Evolutionary conservation across 139 green algal species (phyloP).

Genomic region (Coelastrella sp.): DNA sequence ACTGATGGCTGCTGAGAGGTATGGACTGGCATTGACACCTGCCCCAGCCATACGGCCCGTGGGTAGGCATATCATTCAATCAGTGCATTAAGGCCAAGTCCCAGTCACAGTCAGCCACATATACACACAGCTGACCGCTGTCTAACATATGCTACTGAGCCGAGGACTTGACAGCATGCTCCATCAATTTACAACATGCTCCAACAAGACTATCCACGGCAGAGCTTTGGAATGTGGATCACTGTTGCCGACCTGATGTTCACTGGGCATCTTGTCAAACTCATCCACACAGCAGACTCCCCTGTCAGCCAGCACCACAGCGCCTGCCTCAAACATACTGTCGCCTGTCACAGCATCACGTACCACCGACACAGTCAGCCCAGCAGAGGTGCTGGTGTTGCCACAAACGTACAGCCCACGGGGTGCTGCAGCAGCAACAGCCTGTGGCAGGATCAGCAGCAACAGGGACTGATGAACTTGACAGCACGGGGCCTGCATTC

Average conservation of each 20-base stretch:
- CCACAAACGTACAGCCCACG: constrained; percentile 95
- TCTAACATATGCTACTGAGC: too few relatives aligned
- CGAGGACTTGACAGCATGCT: background rate
- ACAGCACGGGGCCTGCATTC: too few relatives aligned
- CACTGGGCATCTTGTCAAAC: constrained; percentile 92
- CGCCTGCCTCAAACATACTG: constrained; percentile 88
- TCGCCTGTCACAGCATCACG: constrained; percentile 73
- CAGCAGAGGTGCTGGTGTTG: constrained; percentile 75
- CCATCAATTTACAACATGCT: background rate
- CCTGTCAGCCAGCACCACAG: constrained; percentile 87
- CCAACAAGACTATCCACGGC: background rate
- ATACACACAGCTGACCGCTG: too few relatives aligned
- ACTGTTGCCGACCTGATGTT: constrained; percentile 58
- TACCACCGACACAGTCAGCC: constrained; percentile 83
- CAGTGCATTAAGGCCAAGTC: too few relatives aligned
- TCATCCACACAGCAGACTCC: constrained; percentile 95
- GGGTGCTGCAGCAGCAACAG: constrained; percentile 76
- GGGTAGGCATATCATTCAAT: too few relatives aligned
- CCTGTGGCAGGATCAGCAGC: constrained; percentile 54
- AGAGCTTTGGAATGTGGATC: background rate
- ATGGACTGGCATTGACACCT: too few relatives aligned
- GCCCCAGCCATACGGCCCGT: too few relatives aligned
- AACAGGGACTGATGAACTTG: background rate
- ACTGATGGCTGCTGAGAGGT: too few relatives aligned
- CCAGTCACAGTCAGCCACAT: too few relatives aligned